Evolutionary conservation across 1,284 basidiomycete species (phyloP).

Genomic region (Lentinus polychrous): DNA sequence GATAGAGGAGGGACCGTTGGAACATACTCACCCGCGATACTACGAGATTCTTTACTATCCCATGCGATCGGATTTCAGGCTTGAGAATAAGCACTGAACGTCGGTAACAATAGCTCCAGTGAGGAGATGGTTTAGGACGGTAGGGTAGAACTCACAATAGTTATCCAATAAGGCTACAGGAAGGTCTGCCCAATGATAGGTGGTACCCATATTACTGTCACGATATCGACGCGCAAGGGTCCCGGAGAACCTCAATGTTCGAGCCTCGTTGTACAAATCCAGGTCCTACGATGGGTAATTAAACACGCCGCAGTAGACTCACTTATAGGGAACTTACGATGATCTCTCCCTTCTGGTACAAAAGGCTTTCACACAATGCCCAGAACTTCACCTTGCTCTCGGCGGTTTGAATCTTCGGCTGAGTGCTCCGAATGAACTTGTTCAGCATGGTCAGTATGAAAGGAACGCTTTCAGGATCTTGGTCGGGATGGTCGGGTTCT

Average conservation of each 20-base stretch:
- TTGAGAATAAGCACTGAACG: constrained; percentile 53
- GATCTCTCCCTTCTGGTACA: constrained; percentile 71
- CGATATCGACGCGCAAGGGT: constrained; percentile 46
- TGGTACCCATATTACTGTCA: constrained; percentile 43
- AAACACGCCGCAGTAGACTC: constrained; percentile 6
- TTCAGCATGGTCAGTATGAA: constrained; percentile 55
- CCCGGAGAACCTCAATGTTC: constrained; percentile 62
- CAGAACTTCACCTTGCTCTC: constrained; percentile 81
- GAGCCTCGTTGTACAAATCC: constrained; percentile 67
- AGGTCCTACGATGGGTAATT: constrained; percentile 46
- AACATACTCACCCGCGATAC: constrained; percentile 51
- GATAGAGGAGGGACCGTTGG: background rate
- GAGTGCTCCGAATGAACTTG: constrained; percentile 67
- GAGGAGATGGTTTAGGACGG: background rate
- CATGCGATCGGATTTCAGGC: constrained; percentile 47
- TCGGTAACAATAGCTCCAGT: background rate
- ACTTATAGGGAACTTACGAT: constrained; percentile 39
- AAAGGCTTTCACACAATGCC: constrained; percentile 66
- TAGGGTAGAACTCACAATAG: constrained; percentile 42
- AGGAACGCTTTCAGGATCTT: constrained; percentile 48
- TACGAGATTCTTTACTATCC: constrained; percentile 42
- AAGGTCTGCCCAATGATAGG: constrained; percentile 61
- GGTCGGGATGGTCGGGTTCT: constrained; percentile 55
- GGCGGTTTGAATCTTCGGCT: constrained; percentile 79
- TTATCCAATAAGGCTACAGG: constrained; percentile 70